Conservation (phyloP, 2,329 filamentous ascomycete species). For the Coleophoma crateriformis region DNA sequence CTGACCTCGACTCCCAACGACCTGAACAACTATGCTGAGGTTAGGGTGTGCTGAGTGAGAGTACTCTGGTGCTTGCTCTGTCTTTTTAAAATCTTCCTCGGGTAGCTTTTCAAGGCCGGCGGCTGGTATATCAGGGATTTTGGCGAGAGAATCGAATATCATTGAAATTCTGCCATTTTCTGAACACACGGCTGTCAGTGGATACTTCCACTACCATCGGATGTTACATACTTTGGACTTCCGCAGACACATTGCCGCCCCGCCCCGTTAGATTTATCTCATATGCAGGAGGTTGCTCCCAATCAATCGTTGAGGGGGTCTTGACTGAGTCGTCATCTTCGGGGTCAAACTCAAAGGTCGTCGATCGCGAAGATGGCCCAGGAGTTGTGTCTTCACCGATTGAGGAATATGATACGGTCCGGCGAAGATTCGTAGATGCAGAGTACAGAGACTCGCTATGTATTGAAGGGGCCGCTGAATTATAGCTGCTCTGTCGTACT, state of each 20-base stretch:
- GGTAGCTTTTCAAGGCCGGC: not conserved
- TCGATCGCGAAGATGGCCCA: not conserved
- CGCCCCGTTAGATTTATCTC: not conserved
- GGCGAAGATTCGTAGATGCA: not conserved
- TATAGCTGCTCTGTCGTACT: not conserved
- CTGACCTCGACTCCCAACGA: conserved; percentile 58
- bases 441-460: not conserved
- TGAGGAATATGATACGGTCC: not conserved
- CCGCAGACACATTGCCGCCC: not conserved
- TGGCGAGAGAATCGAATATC: not conserved
- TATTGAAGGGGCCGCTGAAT: not conserved
- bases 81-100: not conserved
- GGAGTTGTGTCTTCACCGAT: not conserved
- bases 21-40: conserved; percentile 65
- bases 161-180: not conserved
- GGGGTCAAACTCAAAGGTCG: not conserved
- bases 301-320: not conserved
- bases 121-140: not conserved
- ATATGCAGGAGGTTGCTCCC: not conserved
- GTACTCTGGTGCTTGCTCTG: not conserved
- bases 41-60: conserved; percentile 2
- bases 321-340: not conserved
- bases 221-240: not conserved
- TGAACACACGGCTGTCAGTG: not conserved
- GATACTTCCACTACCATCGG: not conserved